Evolutionary conservation across 2,329 filamentous ascomycete species (phyloP).

Genomic region (Colletotrichum acutatum): DNA sequence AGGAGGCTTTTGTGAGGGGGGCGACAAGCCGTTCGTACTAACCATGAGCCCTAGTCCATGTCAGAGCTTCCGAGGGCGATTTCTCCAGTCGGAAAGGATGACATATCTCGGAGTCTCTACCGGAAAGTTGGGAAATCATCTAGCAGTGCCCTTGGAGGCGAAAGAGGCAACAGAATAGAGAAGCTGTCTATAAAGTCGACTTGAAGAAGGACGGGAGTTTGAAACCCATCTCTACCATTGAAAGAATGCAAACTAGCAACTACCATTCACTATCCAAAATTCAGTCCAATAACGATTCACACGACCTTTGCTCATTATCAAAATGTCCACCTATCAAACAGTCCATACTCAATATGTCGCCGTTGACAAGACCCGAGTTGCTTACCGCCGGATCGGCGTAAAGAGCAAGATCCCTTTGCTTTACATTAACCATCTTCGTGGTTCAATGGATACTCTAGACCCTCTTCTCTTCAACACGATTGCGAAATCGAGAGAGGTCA

Average conservation of each 20-base stretch:
- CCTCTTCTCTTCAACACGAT: constrained; percentile 57
- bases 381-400: constrained; percentile 5
- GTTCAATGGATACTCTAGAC: constrained; percentile 54
- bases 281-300: not conserved
- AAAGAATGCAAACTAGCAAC: too few relatives aligned
- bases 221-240: too few relatives aligned
- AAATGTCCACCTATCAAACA: not conserved
- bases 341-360: not conserved
- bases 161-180: too few relatives aligned
- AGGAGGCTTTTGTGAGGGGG: too few relatives aligned
- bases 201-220: too few relatives aligned
- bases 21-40: too few relatives aligned
- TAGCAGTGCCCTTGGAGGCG: too few relatives aligned
- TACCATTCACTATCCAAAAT: not conserved
- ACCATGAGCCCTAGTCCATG: not conserved
- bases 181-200: too few relatives aligned
- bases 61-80: too few relatives aligned
- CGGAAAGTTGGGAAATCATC: too few relatives aligned
- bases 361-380: not conserved
- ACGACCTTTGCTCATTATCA: not conserved
- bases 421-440: constrained; percentile 24
- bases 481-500: constrained; percentile 51
- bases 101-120: too few relatives aligned
- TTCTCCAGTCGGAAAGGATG: too few relatives aligned
- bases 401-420: not conserved